Evolutionary conservation across 225 moss, liverwort and hornwort genomes (phyloP).

Genomic region (Ulota crispa): DNA sequence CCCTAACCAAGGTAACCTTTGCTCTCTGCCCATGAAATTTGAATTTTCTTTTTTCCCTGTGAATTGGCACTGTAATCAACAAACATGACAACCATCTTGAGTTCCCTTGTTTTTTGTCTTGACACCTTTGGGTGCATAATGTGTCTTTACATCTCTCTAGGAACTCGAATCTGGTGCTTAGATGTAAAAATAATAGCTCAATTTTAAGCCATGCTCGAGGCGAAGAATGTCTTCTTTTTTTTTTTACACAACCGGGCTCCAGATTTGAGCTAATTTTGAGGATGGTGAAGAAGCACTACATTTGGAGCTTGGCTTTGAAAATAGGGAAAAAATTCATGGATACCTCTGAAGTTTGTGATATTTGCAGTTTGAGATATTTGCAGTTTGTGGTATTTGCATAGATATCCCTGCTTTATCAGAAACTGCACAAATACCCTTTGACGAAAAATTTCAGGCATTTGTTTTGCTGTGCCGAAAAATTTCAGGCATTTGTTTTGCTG

Average conservation of each 20-base stretch:
- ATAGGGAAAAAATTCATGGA: too few species aligned
- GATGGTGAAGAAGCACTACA: too few species aligned
- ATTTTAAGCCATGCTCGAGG: neutral
- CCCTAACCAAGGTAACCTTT: conserved; percentile 57
- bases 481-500: too few species aligned
- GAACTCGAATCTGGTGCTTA: neutral
- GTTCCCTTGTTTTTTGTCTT: neutral
- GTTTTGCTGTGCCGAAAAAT: too few species aligned
- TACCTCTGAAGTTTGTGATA: too few species aligned
- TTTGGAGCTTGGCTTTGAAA: too few species aligned
- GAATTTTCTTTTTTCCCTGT: neutral
- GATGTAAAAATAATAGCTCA: neutral
- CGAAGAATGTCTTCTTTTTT: neutral
- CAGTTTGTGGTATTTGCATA: too few species aligned
- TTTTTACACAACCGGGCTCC: conserved; percentile 4
- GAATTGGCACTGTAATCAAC: neutral
- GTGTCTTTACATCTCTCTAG: neutral
- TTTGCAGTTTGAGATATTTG: too few species aligned
- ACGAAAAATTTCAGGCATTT: too few species aligned
- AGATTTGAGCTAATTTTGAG: too few species aligned
- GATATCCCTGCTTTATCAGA: too few species aligned
- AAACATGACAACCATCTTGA: neutral
- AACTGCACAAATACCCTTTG: too few species aligned
- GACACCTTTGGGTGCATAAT: neutral
- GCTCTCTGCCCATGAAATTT: neutral